Evolutionary conservation across 2,329 filamentous ascomycete species (phyloP).

Genomic region (Colletotrichum sp.): DNA sequence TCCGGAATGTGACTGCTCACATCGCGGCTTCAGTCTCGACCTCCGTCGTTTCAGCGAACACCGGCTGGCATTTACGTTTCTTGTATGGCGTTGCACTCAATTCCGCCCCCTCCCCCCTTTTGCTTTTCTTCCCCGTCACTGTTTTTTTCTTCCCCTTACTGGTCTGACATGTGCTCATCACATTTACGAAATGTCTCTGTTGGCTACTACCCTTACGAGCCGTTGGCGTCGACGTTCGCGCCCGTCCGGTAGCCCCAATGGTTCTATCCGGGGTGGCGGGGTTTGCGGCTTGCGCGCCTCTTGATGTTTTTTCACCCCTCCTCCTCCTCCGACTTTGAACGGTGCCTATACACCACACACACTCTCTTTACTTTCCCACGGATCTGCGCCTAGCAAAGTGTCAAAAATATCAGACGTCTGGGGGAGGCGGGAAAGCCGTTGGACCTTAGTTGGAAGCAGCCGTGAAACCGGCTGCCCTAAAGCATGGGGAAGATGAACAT

Average conservation of each 20-base stretch:
- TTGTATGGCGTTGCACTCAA: slow-evolving; percentile 2
- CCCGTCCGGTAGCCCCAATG: neutral
- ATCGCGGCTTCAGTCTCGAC: neutral
- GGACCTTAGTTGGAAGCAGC: neutral
- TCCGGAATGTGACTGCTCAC: slow-evolving; percentile 19
- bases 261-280: neutral
- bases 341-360: neutral
- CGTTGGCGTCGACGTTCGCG: neutral
- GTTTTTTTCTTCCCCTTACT: neutral
- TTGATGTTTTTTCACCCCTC: neutral
- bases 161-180: slow-evolving; percentile 10
- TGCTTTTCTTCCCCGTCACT: neutral
- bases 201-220: neutral
- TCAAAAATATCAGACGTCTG: slow-evolving; percentile 22
- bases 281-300: slow-evolving; percentile 1
- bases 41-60: slow-evolving; percentile 3
- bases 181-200: neutral
- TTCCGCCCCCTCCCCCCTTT: neutral
- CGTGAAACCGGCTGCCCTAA: neutral
- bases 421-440: slow-evolving; percentile 15
- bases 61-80: neutral
- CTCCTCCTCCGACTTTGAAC: neutral
- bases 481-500: neutral
- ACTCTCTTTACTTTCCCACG: neutral
- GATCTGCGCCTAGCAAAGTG: neutral